These are phyloP conservation scores for Forsythia viridissima DNA, from an alignment of 257 asterid genomes.

Conservation along the genomic window DNA sequence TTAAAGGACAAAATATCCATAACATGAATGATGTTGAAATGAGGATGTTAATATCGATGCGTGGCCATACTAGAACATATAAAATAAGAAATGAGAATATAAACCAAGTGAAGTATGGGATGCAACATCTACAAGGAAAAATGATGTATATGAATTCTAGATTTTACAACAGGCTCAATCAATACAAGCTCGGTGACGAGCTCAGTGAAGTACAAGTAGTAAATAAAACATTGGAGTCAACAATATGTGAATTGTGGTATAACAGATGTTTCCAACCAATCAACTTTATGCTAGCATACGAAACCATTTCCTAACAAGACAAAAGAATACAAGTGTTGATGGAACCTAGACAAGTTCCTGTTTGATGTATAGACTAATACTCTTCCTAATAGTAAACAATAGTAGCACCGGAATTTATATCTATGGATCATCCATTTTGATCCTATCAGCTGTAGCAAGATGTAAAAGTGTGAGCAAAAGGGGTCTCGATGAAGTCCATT, in stretches of 20 bases:
- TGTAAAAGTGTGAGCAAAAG: neutral
- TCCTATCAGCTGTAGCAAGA: neutral
- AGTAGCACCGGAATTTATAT: conserved; percentile 12
- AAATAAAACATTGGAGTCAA: neutral
- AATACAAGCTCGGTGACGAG: neutral
- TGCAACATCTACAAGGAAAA: conserved; percentile 11
- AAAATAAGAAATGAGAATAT: neutral
- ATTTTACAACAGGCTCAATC: conserved; percentile 13
- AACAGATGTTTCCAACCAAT: conserved; percentile 10
- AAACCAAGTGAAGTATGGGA: neutral
- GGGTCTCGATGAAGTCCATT: conserved; percentile 9
- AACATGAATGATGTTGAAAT: neutral
- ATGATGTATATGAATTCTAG: neutral
- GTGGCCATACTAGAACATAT: neutral
- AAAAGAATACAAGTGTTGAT: neutral
- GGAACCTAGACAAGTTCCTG: conserved; percentile 15
- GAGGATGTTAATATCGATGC: neutral
- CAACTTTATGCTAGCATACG: conserved; percentile 13
- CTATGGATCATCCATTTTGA: conserved; percentile 15
- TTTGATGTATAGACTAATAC: conserved; percentile 17
- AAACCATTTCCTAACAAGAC: conserved; percentile 3
- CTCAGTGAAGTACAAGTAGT: neutral
- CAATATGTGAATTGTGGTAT: conserved; percentile 2
- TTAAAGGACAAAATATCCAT: neutral
- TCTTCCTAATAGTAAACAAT: conserved; percentile 7